Evolutionary conservation across 2,329 filamentous ascomycete genomes (phyloP).

Genomic region (Diaporthe sp.): DNA sequence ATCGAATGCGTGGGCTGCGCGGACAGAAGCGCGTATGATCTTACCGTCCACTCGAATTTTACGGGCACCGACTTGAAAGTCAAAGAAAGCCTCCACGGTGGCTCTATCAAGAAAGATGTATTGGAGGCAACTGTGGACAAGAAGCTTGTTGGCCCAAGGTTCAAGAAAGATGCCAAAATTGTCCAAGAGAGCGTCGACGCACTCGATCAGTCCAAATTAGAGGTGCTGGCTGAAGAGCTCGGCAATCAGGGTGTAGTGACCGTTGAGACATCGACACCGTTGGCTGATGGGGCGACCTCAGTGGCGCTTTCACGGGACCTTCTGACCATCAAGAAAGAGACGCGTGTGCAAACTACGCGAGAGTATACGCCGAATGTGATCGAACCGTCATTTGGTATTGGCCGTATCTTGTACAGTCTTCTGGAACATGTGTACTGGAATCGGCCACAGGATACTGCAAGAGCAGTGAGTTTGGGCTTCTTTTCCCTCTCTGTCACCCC

Average conservation of each 20-base stretch:
- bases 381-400: constrained; percentile 97
- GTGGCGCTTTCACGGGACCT: constrained; percentile 76
- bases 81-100: constrained; percentile 82
- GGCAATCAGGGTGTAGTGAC: constrained; percentile 80
- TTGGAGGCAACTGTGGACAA: constrained; percentile 91
- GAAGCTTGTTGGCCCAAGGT: constrained; percentile 95
- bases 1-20: constrained; percentile 98
- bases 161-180: constrained; percentile 93
- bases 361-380: constrained; percentile 97
- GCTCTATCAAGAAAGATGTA: constrained; percentile 80
- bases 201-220: constrained; percentile 78
- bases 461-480: constrained; percentile 84
- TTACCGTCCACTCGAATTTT: constrained; percentile 92
- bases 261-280: constrained; percentile 76
- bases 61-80: constrained; percentile 90
- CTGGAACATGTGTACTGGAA: constrained; percentile 98
- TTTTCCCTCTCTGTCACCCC: neutral
- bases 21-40: constrained; percentile 93
- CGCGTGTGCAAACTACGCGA: constrained; percentile 83
- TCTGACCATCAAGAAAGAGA: constrained; percentile 86
- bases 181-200: constrained; percentile 82
- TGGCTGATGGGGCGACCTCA: constrained; percentile 80
- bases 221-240: constrained; percentile 82
- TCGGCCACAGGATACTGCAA: constrained; percentile 79
- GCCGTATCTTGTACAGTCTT: constrained; percentile 91